Evolutionary conservation across 345 rosid genomes (phyloP), one percentile per base, ranked within the genome.

Genomic region (Stellera chamaejasme): DNA sequence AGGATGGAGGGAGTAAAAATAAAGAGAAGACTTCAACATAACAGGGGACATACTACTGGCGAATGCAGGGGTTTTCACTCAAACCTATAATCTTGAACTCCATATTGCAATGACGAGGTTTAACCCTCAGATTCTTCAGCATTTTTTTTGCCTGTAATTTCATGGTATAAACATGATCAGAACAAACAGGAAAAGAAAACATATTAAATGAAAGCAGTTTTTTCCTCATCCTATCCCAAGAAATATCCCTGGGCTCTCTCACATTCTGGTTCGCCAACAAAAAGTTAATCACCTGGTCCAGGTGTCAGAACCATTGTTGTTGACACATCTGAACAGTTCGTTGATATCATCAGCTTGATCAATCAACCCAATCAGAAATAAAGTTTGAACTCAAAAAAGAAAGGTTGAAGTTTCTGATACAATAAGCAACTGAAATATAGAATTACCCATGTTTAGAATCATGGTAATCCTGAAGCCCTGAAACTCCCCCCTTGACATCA

Each of bases 391-490:
- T 8, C 2, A 5, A 5, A 32, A 5, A 32, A 2, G 9, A 2
- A 32, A 32, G 2, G 39, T 32, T 4, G 9, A 60, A 8, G 9
- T 52, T 45, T 27, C 1, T 5, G 13, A 53, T 52, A 28, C 10
- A 62, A 41, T 28, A 27, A 5, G 23, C 6, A 16, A 11, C 28
- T 11, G 16, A 48, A 6, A 52, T 43, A 44, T 7, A 62, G n/a
- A 53, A 32, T 15, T 79, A 86, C 98, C 93, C 81, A 77, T 82
- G 62, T 83, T 88, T 88, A 50, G 90, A 88, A n/a, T n/a, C n/a
- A 58, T 85, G 87, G 77, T 82, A 82, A 14, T 95, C 98, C 61
- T 75, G 70, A 47, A 83, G 69, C 50, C 87, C 94, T 41, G 54
- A 62, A 45, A 76, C 80, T 25, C 98, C 95, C 60, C 80, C 92